Base-by-base conservation (phyloP, 768 basidiomycete species). In the Agrocybe pediades region DNA sequence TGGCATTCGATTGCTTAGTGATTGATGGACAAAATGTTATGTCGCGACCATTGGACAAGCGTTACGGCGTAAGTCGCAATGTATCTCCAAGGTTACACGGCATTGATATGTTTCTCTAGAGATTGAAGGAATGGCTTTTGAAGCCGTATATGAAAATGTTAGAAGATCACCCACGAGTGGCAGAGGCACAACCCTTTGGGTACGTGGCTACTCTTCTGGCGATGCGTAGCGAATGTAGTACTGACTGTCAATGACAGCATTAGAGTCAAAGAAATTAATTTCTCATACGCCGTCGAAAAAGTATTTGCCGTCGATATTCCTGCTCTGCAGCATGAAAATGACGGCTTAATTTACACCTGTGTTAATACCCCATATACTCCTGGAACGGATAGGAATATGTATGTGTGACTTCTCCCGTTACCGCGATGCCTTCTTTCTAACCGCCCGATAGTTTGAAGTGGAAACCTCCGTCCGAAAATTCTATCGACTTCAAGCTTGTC, bases 391-490 rank as follows among this genome's bases (percentile, higher is more conserved):
- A 66, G 71, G 3, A 90, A 91, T 57, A 93, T 98, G 96, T 97
- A 55, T 62, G 86, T 9, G n/a, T 25, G 23, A 4, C 33, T 46
- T 51, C 53, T 30, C 40, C 25, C 24, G 25, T 44, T 43, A 26
- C 26, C 17, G 43, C 16, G 24, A 25, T n/a, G 27, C 45, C 25
- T 33, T 61, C 47, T 51, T 27, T 55, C 56, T 44, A 43, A 9
- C 26, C 20, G 58, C 43, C 16, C 27, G 48, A 23, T 60, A 98
- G 96, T 58, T 70, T 99, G 65, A 99, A 99, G 71, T 99, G 97
- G 97, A 99, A 99, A 70, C 95, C 95, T 1, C 95, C 97, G 0
- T 91, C 89, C 1, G 96, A 98, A 66, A 99, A 99, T 68, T 95
- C 95, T 1, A 88, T 98, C 62, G 97, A 99, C 70, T 98, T 99